Base-by-base conservation (phyloP, 225 moss, liverwort and hornwort genomes). In the Polytrichum formosum region DNA sequence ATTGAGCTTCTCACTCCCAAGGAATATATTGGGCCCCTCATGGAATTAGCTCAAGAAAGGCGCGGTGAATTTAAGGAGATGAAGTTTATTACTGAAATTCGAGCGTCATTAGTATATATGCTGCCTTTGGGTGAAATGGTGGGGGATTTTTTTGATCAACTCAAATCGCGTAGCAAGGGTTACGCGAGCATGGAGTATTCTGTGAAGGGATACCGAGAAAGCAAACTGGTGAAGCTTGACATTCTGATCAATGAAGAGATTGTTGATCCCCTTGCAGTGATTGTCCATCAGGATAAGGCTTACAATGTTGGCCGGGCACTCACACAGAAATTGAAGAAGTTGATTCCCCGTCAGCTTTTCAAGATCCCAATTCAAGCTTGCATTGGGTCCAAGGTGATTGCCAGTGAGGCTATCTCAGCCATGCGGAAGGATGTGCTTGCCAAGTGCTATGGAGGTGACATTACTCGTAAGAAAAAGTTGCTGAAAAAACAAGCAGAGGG, bases 181-280 rank as follows among this genome's bases (percentile, higher is more conserved):
- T 97, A 97, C 70, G 96, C 94, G 23, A 97, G 97, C 77, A 97
- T 97, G 97, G 97, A 97, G 65, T 97, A 97, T 77, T 92, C 97
- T 54, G 76, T 97, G 25, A 82, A 91, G 62, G 97, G 94, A 69
- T 94, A 97, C 53, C 82, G 91, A 69, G 93, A 92, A 83, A 94
- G 92, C 69, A 90, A 91, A 69, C 72, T 97, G 53, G 97, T 97
- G 67, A 88, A 88, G 78, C 91, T 97, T n/a, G 94, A 97, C 76
- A 91, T 97, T 29, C 63, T 90, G 76, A 94, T 97, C 79, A 97
- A 97, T 26, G 92, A 89, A 56, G 97, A 97, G 70, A 69, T 80
- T 10, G 97, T 97, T 9, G 97, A 97, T 63, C 97, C 94, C 28
- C 78, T 97, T 68, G 97, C 94, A 18, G 91, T 92, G 25, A 94